A percentile compares a stretch with the other conserved stretches of the same genome.
Evolutionary conservation across 257 asterid genomes (phyloP).

Genomic region (Scutellaria minor): DNA sequence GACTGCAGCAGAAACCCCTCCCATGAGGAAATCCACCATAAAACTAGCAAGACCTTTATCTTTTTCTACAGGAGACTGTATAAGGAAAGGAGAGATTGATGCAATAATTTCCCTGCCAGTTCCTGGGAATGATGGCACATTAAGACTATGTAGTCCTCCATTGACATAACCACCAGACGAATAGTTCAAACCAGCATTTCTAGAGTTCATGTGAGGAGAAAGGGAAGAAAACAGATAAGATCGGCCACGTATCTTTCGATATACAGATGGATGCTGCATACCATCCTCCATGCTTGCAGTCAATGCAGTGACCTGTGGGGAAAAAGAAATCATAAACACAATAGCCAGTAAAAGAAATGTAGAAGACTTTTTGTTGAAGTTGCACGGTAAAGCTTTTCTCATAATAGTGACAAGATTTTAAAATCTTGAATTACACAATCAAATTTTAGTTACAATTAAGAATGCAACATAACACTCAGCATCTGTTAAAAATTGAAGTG

Average conservation of each 20-base stretch:
- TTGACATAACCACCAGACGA: constrained; percentile 48
- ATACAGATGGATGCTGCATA: constrained; percentile 38
- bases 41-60: constrained; percentile 53
- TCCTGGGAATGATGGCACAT: constrained; percentile 37
- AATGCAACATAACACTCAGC: background rate
- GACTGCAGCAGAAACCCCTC: constrained; percentile 86
- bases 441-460: background rate
- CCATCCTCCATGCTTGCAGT: constrained; percentile 55
- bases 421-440: background rate
- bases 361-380: background rate
- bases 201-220: constrained; percentile 47
- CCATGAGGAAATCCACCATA: constrained; percentile 78
- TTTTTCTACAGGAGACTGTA: constrained; percentile 56
- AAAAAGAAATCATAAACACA: background rate
- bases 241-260: constrained; percentile 51
- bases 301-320: constrained; percentile 38
- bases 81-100: constrained; percentile 46
- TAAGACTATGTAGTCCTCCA: constrained; percentile 47
- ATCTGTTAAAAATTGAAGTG: background rate
- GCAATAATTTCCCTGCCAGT: constrained; percentile 38
- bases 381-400: background rate
- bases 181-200: constrained; percentile 39
- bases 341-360: constrained; percentile 14
- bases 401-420: background rate
- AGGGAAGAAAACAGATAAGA: constrained; percentile 46